Evolutionary conservation across 2,329 filamentous ascomycete genomes (phyloP).

Genomic region (Aspergillus piperis): DNA sequence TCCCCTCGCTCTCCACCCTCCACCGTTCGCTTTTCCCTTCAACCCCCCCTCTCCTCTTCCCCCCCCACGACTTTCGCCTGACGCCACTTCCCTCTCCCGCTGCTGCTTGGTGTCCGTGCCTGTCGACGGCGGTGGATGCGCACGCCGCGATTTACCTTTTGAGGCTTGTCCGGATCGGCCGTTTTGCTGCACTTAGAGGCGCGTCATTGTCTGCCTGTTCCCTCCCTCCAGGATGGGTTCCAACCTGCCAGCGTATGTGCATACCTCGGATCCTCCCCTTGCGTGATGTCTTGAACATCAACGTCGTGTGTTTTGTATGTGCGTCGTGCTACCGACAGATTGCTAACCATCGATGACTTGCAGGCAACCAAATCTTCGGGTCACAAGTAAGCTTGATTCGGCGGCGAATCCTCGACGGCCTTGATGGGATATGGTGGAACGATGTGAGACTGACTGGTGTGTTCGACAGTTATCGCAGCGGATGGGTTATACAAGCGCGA

Average conservation of each 20-base stretch:
- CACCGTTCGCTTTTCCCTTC: conserved; percentile 5
- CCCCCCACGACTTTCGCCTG: conserved; percentile 4
- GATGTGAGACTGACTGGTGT: conserved; percentile 26
- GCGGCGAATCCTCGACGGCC: background rate
- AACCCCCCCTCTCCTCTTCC: background rate
- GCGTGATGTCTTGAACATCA: background rate
- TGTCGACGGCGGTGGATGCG: conserved; percentile 37
- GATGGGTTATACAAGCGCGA: conserved; percentile 98
- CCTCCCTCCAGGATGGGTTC: conserved; percentile 53
- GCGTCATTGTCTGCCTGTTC: conserved; percentile 29
- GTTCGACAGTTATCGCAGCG: conserved; percentile 82
- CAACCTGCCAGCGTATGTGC: conserved; percentile 64
- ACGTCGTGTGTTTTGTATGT: conserved; percentile 1
- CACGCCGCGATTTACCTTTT: conserved; percentile 29
- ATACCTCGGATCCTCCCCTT: background rate
- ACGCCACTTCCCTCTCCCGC: conserved; percentile 6
- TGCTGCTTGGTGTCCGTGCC: conserved; percentile 17
- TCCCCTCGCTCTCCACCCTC: conserved; percentile 11
- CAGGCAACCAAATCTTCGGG: conserved; percentile 82
- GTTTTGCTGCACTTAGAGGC: conserved; percentile 29
- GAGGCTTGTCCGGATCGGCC: conserved; percentile 41
- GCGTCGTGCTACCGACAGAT: conserved; percentile 12
- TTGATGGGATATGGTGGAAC: background rate
- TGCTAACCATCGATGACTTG: conserved; percentile 26
- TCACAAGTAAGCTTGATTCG: conserved; percentile 71